These are phyloP conservation scores for cucumber (Cucumis sativus) DNA, from an alignment of 306 rosid genomes.

Conservation along the genomic window DNA sequence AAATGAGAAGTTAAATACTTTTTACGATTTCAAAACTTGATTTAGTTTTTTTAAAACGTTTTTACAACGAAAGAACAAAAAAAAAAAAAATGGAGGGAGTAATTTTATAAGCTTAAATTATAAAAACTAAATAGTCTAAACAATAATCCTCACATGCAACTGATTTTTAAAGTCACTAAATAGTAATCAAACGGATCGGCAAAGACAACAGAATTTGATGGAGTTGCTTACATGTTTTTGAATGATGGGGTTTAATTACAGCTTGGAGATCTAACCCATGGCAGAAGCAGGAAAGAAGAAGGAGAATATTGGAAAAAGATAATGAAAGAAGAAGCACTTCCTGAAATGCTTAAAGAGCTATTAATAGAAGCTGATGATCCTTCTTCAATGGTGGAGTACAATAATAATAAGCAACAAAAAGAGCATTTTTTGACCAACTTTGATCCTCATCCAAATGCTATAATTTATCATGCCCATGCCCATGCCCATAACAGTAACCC, in stretches of 20 bases:
- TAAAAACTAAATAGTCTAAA: no score
- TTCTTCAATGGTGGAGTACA: not conserved
- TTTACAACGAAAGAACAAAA: no score
- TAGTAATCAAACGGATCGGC: no score
- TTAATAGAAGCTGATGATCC: not conserved
- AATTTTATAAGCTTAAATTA: no score
- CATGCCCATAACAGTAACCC: not conserved
- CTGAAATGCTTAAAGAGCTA: not conserved
- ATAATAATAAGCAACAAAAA: not conserved
- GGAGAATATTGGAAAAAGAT: constrained; percentile 12
- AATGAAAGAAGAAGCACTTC: constrained; percentile 9
- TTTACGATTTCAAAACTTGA: no score
- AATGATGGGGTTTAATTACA: not conserved
- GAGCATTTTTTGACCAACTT: constrained; percentile 4
- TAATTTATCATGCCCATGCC: constrained; percentile 6
- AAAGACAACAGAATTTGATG: not conserved
- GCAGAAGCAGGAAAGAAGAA: constrained; percentile 1
- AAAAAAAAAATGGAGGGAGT: no score
- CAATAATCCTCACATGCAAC: no score
- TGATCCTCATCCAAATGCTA: constrained; percentile 15
- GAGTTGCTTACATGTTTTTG: no score
- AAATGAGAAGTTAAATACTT: no score
- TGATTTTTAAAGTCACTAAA: no score
- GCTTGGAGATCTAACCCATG: not conserved
- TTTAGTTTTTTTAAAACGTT: no score